These are phyloP conservation scores for Potentilla sterilis DNA, from an alignment of 306 rosid genomes.

Conservation along the genomic window DNA sequence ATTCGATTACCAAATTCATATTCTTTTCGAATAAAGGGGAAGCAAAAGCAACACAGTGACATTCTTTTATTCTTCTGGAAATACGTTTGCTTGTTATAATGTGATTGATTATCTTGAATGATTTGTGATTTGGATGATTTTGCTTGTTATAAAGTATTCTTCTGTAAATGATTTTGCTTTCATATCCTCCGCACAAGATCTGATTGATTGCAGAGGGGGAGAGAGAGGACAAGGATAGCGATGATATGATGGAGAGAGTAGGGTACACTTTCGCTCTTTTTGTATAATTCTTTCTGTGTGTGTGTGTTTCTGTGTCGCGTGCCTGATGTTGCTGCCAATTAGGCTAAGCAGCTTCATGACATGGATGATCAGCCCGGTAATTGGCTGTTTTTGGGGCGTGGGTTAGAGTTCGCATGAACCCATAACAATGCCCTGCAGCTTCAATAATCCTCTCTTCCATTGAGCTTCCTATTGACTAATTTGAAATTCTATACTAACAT, in stretches of 20 bases:
- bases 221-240: constrained; percentile 14
- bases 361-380: constrained; percentile 29
- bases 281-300: constrained; percentile 3
- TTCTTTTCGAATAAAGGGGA: too few species aligned
- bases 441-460: not conserved
- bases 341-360: constrained; percentile 5
- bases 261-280: not conserved
- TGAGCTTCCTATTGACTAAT: not conserved
- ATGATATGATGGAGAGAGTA: constrained; percentile 14
- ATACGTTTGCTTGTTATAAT: too few species aligned
- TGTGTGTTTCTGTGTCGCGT: not conserved
- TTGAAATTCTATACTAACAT: too few species aligned
- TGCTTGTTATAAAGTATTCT: too few species aligned
- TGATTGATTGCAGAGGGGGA: not conserved
- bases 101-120: too few species aligned
- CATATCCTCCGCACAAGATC: not conserved
- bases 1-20: too few species aligned
- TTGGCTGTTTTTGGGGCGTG: constrained; percentile 44
- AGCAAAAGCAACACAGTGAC: too few species aligned
- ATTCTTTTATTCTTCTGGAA: too few species aligned
- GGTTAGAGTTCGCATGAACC: constrained; percentile 34
- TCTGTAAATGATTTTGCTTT: too few species aligned
- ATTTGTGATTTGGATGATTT: too few species aligned
- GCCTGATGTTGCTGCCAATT: not conserved
- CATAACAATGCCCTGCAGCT: not conserved